Base-by-base conservation (phyloP, 129 eudicot genomes). In the Escallonia rubra region DNA sequence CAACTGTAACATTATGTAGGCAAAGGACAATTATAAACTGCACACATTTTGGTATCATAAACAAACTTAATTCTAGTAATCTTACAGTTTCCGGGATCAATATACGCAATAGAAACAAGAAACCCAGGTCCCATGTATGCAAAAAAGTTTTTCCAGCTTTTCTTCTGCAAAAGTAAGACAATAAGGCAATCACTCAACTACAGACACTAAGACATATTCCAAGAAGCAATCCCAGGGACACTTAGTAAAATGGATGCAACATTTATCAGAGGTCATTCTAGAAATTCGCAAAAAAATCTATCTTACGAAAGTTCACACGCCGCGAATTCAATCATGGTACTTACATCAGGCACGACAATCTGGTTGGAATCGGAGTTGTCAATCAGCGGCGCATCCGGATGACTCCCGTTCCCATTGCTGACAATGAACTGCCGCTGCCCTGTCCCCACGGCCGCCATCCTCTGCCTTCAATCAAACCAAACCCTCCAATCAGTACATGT, bases 61-160 rank as follows among this genome's bases (percentile, higher is more conserved):
- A 57, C 59, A 70, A 66, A 15, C n/a, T 16, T 50, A 6, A 61
- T 70, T 9, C 49, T 8, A 40, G 40, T 63, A 0, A 72, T 59
- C 94, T 84, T 87, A 94, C 99, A 87, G 54, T 94, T 94, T 72
- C 99, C 99, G 41, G 99, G 99, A 83, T 94, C 99, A 40, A 94
- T 94, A 50, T 94, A 94, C 49, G 99, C 99, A 57, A 94, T 94
- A 44, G 92, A 89, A 71, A 94, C 99, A 53, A 94, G 96, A 77
- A 94, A 94, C 13, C 99, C 99, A 44, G 99, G 99, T 8, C 99
- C 99, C 85, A 94, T 74, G 66, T 94, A 94, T 6, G 97, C 72
- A 65, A 94, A 85, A 3, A 94, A 76, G 77, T 94, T 94, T 80
- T 82, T 94, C 99, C 99, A 94, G 83, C 97, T 81, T 58, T 79